These are phyloP conservation scores for Trichoderma guizhouense DNA, from an alignment of 2,329 filamentous ascomycete genomes.

Conservation along the genomic window DNA sequence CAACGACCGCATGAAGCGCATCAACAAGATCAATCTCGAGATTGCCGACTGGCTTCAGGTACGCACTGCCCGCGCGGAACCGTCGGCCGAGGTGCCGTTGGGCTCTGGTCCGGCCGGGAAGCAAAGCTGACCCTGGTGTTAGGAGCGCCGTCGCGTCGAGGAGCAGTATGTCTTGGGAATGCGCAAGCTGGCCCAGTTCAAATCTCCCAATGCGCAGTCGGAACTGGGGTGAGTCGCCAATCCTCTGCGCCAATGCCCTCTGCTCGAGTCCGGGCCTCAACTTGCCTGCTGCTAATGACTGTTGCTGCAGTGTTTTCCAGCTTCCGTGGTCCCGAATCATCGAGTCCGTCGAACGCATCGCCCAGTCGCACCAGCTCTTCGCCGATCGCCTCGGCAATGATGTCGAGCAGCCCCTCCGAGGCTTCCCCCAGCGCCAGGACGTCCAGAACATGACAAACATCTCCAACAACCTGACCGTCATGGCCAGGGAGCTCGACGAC, in stretches of 20 bases:
- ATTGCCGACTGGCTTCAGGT: constrained; percentile 98
- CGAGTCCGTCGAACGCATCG: constrained; percentile 73
- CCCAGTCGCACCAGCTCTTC: constrained; percentile 77
- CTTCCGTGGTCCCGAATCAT: constrained; percentile 87
- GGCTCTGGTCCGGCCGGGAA: neutral
- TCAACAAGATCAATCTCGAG: constrained; percentile 80
- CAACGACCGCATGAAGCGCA: constrained; percentile 82
- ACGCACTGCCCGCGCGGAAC: constrained; percentile 32
- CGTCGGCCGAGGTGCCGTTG: neutral
- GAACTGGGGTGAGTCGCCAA: constrained; percentile 73
- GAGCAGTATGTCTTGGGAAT: constrained; percentile 82
- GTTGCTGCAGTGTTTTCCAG: constrained; percentile 72
- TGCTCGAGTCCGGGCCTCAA: neutral
- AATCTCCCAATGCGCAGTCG: constrained; percentile 68
- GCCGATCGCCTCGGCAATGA: constrained; percentile 81
- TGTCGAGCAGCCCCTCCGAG: constrained; percentile 78
- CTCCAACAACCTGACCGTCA: constrained; percentile 71
- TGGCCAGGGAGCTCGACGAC: constrained; percentile 82
- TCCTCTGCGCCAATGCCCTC: neutral
- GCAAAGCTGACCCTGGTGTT: constrained; percentile 23
- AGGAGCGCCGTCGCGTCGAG: constrained; percentile 92
- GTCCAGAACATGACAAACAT: constrained; percentile 78
- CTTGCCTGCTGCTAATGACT: neutral
- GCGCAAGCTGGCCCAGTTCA: constrained; percentile 73
- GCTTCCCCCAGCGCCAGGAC: constrained; percentile 71